Base-by-base conservation (phyloP, 371 early-diverging fungal species). In the Mucor indicus region DNA sequence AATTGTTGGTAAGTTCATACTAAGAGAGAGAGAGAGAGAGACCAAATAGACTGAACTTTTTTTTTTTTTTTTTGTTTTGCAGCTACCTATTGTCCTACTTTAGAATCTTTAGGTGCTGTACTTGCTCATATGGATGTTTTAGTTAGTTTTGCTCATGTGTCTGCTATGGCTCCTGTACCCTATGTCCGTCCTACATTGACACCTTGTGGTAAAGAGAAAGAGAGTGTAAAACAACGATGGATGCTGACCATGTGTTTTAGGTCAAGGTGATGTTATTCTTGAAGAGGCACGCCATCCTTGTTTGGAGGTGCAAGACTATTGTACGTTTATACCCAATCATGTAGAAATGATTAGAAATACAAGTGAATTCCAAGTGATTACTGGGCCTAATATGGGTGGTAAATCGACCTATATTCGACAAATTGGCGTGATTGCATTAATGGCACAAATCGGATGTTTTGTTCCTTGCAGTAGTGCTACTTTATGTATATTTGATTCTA, bases 361-460 rank as follows among this genome's bases (percentile, higher is more conserved):
- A 32, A 72, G 77, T 4, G 86, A 87, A 43, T 87, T 91, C 41
- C 72, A 75, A 21, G 89, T 91, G 31, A 85, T 95, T 53, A 92
- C 93, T 0, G 99, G 99, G 1, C 98, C 99, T 13, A 99, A 92
- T 62, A 91, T 91, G 89, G 92, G 93, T 55, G 93, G 93, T 47
- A 99, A 99, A 73, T 95, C 95, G 1, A 99, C 99, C 0, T 81
- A 97, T 38, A 80, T 98, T 43, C 85, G 99, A 38, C 96, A 96
- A 70, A 90, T 91, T 49, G 94, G 90, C n/a, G 85, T 97, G 12
- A 89, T 97, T 62, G 85, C 88, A 8, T 67, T 99, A 40, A 91
- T 99, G 91, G 97, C 98, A 2, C 99, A 99, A 55, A 85, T 93
- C 17, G 99, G 99, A 0, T 96, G 91, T 56, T 98, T 92, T 80